Conservation (phyloP, 2,329 filamentous ascomycete genomes). For the Phaeosphaeria sp. region DNA sequence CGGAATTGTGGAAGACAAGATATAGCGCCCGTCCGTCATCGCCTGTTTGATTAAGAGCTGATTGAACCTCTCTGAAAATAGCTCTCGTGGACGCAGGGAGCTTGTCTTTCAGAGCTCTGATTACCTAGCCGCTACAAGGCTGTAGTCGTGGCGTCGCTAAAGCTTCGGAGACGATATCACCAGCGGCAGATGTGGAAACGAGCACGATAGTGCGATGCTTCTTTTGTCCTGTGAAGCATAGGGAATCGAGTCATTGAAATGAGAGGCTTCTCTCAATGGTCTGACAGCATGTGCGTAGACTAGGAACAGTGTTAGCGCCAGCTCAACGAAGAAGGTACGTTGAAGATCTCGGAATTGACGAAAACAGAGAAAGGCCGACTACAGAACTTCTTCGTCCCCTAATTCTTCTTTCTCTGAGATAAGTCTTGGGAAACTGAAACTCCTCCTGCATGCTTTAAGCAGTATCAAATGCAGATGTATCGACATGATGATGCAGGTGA, state of each 20-base stretch:
- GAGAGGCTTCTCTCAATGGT: slow-evolving; percentile 1
- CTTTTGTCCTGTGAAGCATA: not conserved
- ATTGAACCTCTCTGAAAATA: not conserved
- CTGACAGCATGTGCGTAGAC: slow-evolving; percentile 1
- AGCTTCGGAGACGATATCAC: not conserved
- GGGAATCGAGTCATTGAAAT: slow-evolving; percentile 5
- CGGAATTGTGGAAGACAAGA: not conserved
- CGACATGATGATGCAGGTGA: not conserved
- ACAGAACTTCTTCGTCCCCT: too few species aligned
- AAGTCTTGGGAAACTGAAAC: not conserved
- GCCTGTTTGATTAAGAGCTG: not conserved
- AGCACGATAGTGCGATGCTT: not conserved
- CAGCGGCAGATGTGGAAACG: not conserved
- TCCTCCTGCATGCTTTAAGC: too few species aligned
- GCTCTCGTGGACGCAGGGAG: not conserved
- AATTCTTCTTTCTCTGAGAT: not conserved
- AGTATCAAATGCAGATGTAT: too few species aligned
- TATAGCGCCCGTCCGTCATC: not conserved
- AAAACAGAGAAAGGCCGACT: slow-evolving; percentile 3
- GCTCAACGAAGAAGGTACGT: not conserved
- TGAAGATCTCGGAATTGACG: slow-evolving; percentile 12
- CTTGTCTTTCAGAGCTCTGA: not conserved
- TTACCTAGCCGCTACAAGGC: not conserved
- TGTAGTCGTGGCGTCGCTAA: not conserved
- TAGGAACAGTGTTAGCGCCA: slow-evolving; percentile 11